Percentiles rank a stretch among this genome's conserved stretches.
These are phyloP conservation scores for Calonectria multiphialidica DNA, from an alignment of 2,329 filamentous ascomycete genomes.

Conservation along the genomic window DNA sequence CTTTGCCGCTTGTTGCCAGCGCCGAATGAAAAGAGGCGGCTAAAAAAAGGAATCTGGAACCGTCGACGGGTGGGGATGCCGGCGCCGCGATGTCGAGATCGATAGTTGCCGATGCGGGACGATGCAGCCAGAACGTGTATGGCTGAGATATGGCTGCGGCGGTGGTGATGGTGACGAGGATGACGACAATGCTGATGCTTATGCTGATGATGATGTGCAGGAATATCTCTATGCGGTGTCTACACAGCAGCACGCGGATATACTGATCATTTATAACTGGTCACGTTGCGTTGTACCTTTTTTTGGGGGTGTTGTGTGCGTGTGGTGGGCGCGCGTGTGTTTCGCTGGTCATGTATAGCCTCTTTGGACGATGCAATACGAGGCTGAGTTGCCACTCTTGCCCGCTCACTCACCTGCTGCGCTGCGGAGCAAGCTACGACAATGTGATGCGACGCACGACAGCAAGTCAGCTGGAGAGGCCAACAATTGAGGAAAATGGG, in stretches of 20 bases:
- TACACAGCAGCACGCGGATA: not conserved
- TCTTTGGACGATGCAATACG: not conserved
- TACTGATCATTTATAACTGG: not conserved
- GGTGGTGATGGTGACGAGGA: not conserved
- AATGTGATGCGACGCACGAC: conserved; percentile 1
- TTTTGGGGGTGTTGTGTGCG: not conserved
- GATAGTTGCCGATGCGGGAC: conserved; percentile 6
- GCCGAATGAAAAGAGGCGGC: not conserved
- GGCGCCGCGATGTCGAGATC: conserved; percentile 4
- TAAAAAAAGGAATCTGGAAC: conserved; percentile 13
- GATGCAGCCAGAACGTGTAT: conserved; percentile 7
- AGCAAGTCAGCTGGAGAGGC: not conserved
- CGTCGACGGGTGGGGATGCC: conserved; percentile 11
- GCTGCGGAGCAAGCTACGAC: not conserved
- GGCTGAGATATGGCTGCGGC: not conserved
- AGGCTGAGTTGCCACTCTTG: conserved; percentile 10
- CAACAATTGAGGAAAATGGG: not conserved
- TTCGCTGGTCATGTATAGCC: not conserved
- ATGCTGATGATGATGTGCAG: not conserved
- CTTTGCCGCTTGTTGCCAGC: not conserved
- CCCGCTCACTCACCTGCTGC: not conserved
- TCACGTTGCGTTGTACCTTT: not conserved
- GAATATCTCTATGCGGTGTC: not conserved
- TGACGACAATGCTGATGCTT: not conserved
- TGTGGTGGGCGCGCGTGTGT: not conserved